Evolutionary conservation across 495 filamentous ascomycete species (phyloP).

Genomic region (Cercophora sp.): DNA sequence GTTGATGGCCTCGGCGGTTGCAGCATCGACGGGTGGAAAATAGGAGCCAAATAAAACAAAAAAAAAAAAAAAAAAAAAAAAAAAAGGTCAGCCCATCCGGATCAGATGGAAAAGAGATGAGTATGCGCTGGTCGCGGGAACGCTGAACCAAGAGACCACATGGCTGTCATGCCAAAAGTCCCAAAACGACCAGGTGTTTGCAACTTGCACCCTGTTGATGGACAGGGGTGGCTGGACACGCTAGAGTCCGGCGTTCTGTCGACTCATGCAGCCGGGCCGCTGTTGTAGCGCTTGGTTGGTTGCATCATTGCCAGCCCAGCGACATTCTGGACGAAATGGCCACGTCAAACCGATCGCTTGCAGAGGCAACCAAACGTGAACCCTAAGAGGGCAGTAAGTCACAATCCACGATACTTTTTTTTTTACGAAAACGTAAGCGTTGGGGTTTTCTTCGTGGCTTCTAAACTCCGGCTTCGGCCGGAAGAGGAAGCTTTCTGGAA

Average conservation of each 20-base stretch:
- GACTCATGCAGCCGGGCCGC: constrained; percentile 5
- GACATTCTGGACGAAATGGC: too few species aligned
- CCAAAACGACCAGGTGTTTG: constrained; percentile 14
- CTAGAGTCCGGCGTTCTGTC: not conserved
- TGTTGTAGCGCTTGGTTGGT: not conserved
- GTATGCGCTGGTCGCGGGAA: not conserved
- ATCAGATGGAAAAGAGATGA: constrained; percentile 8
- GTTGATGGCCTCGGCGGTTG: not conserved
- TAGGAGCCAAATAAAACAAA: not conserved
- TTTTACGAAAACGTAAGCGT: too few species aligned
- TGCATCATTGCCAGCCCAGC: too few species aligned
- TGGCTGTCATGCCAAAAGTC: constrained; percentile 7
- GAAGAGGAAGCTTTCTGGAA: not conserved
- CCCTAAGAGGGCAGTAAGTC: too few species aligned
- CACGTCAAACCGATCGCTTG: too few species aligned
- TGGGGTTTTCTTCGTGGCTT: not conserved
- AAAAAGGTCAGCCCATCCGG: constrained; percentile 7
- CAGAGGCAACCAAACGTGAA: too few species aligned
- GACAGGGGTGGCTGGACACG: not conserved
- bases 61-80: constrained; percentile 7
- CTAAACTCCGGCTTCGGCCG: not conserved
- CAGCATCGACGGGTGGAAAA: constrained; percentile 9
- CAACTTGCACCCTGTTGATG: constrained; percentile 1
- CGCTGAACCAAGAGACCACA: constrained; percentile 11
- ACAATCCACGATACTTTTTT: too few species aligned